Base-by-base conservation (phyloP, 768 basidiomycete genomes). In the Lactifluus echinatus region DNA sequence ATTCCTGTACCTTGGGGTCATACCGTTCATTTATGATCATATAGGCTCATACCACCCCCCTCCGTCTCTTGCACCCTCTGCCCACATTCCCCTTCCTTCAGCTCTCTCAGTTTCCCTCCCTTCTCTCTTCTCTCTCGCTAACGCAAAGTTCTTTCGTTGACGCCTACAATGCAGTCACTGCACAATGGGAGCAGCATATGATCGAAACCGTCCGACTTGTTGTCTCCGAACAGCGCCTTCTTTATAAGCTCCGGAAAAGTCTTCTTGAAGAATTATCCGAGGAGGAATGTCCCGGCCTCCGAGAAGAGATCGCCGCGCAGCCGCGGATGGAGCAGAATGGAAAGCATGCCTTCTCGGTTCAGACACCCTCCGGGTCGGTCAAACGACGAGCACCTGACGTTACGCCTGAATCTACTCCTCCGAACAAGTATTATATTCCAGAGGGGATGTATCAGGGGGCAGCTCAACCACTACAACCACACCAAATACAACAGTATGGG, bases 161-260 rank as follows among this genome's bases (percentile, higher is more conserved):
- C 60, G 74, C 80, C 2, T 87, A 76, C 66, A 78, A 82, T 55
- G 72, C 76, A 8, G 57, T 65, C 2, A 75, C 81, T 0, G 72
- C 76, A 0, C 77, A 82, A 53, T 87, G 85, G 85, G 84, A 85
- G 51, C 84, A 85, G 58, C 83, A 85, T 63, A 73, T 76, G 37
- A 76, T 83, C 56, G 73, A 73, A 39, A 76, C 80, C 15, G 83
- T 86, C 3, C 77, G 83, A 34, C 64, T 79, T 36, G 79, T 87
- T 40, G 75, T 76, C 45, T 75, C 73, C 1, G 81, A 82, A 59
- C 83, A 86, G 60, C 73, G 84, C 29, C 67, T 87, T 31, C 67
- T 87, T 8, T 87, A 84, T 69, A 77, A 81, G 58, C 69, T 79
- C 10, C 74, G 85, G 11, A 79, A 79, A 66, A 79, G 76, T 60